Base-by-base conservation (phyloP, 2,329 filamentous ascomycete genomes). In the Kalmusia sp. region DNA sequence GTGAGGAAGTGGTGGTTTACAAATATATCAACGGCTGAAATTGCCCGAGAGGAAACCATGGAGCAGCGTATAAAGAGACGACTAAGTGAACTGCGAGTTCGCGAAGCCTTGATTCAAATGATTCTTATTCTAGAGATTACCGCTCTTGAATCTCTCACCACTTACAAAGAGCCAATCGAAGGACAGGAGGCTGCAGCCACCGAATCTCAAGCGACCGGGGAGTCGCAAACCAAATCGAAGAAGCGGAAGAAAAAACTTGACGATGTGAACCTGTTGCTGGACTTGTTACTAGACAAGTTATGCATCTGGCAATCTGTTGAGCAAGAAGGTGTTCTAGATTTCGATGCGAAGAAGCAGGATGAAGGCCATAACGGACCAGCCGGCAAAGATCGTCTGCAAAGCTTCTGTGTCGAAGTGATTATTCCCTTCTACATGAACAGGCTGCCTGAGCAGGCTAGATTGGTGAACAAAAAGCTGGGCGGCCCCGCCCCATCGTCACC, bases 281-380 rank as follows among this genome's bases (percentile, higher is more conserved):
- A 93, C 65, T 79, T 92, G 0, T 84, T 92, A 46, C 84, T 91
- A 6, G 91, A 95, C 71, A 86, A 89, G 40, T 77, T 95, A 21
- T 91, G 88, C 64, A 95, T 95, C 54, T 93, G 90, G 90, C 89
- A 93, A 67, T 91, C 90, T 3, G 87, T 90, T 6, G 85, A 87
- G 30, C 76, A 85, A 19, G 84, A 89, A 58, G 83, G 71, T 5
- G 69, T 72, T 8, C 24, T 74, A 2, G 67, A 71, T 30, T 73
- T 73, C 38, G 69, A 73, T 31, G 47, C 61, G 11, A 69, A 66
- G 49, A 64, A 52, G 33, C 60, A 17, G 64, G 70, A 31, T 52
- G 58, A 37, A 49, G 62, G 62, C 27, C 63, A 65, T 47, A 45
- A 54, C 22, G 39, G 45, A 6, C 33, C 44, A 15, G 49, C 66